A percentile compares a stretch with the other conserved stretches of the same genome.
phyloP scores from a whole-genome alignment of 2,329 filamentous ascomycete genomes.

The Sporothrix sp. region DNA sequence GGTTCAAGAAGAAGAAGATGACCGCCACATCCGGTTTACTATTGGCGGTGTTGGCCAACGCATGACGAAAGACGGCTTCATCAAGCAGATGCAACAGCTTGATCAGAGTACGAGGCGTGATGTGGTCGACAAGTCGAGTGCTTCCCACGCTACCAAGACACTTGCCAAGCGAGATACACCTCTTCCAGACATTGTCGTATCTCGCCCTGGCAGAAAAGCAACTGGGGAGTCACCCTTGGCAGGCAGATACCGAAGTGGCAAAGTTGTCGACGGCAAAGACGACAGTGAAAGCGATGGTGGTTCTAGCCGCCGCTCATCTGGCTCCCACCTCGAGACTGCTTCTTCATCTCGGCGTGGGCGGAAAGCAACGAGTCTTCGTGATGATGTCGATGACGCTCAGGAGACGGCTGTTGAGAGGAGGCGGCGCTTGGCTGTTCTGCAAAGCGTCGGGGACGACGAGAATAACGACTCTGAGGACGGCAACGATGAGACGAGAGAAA shows the following conservation, averaged over 20 bases:
- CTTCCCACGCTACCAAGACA: conserved; percentile 38
- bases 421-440: conserved; percentile 48
- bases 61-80: conserved; percentile 74
- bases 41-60: conserved; percentile 62
- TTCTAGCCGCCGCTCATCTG: conserved; percentile 8
- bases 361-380: background rate
- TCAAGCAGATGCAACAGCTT: conserved; percentile 61
- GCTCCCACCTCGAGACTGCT: background rate
- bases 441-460: conserved; percentile 33
- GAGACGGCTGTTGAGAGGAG: conserved; percentile 64
- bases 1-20: conserved; percentile 49
- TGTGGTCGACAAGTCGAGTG: conserved; percentile 42
- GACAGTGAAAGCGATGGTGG: background rate
- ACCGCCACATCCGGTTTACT: conserved; percentile 64
- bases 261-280: background rate
- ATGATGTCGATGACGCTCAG: conserved; percentile 3
- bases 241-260: background rate
- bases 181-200: conserved; percentile 5
- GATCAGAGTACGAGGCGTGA: conserved; percentile 54
- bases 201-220: conserved; percentile 1
- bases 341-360: background rate
- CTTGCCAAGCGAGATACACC: conserved; percentile 34
- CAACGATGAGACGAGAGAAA: conserved; percentile 45
- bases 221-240: background rate
- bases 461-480: conserved; percentile 28